Evolutionary conservation across 306 rosid species (phyloP), one percentile per base, ranked within the genome.

Genomic region (Nissolia schottii): DNA sequence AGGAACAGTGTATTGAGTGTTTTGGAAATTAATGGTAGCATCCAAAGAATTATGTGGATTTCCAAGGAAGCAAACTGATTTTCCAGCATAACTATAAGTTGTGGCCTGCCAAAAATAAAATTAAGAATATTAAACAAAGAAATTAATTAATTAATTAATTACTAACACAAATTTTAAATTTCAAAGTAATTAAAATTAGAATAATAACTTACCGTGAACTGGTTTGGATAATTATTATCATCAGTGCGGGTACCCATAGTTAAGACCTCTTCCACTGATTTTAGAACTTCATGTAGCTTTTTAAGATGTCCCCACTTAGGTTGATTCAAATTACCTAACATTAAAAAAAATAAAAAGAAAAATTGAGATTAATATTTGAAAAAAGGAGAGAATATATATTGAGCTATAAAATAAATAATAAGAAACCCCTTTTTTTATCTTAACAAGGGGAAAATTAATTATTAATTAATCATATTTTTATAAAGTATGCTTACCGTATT

Each of bases 261-360:
- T 2, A 83, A 24, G 20, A 31, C 18, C 10, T 46, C 64, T 49
- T 83, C 84, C 18, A 27, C 13, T 10, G 79, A 67, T 55, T 10
- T 53, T 4, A 83, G 23, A 16, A 71, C 1, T 0, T 8, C 15
- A 61, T 83, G 87, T 11, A 79, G 84, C 9, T 37, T 32, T 5
- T 66, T 71, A 16, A 83, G 70, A 76, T 83, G 84, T 7, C 82
- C 84, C 80, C 84, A 79, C 63, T 79, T 83, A n/a, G 84, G 82
- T 27, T 83, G 74, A 41, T 83, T 83, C 56, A 71, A 41, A 28
- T 79, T 76, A 18, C 83, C 83, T 79, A 51, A 23, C 1, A 70
- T 12, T 7, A 37, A 25, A 24, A 23, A 40, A 16, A 9, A 3
- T 37, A 56, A 15, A 37, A 34, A 20, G 34, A 5, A 8, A 45